Evolutionary conservation across 2,329 filamentous ascomycete genomes (phyloP), one percentile per base, ranked within the genome.

Genomic region (Fusarium nisikadoi): DNA sequence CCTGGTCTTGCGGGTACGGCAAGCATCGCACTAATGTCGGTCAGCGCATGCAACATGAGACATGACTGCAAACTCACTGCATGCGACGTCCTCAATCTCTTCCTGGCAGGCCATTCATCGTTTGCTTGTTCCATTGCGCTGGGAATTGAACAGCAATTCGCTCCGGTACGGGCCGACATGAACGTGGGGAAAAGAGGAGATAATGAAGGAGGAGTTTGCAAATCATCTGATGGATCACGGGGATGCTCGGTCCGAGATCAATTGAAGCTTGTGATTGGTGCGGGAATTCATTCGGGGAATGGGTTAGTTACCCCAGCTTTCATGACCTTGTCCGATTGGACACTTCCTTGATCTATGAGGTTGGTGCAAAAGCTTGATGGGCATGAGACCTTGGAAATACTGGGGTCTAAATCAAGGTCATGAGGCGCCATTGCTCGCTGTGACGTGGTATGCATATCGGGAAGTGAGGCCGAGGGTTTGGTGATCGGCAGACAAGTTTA

Each of bases 1-100:
- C 85, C 84, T 81, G 61, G 85, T 85, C 78, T 86, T 86, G 60
- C 83, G 80, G 56, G 81, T 79, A 62, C 85, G 80, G 75, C 85
- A 87, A 11, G 81, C 77, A 72, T 87, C 84, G 65, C 85, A 86
- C 85, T 86, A 63, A 27, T 25, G 39, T 31, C 23, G 36, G 45
- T 38, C 38, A 56, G 53, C 45, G 35, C 14, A 46, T 36, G 41
- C 33, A 55, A 29, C 19, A 12, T 35, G 20, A 29, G 13, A 14
- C 7, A 50, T 9, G 20, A 10, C 33, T 14, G 20, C 31, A 23
- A 10, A 77, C 81, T 77, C 72, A 83, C 82, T 31, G 83, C 83
- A 78, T 84, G 83, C 43, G 81, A 83, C 27, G 83, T 83, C 58
- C 83, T 78, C 60, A 84, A 73, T 45, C 83, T 80, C 74, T 84